Evolutionary conservation across 2,329 filamentous ascomycete species (phyloP), one percentile per base, ranked within the genome.

Genomic region (Apiospora saccharicola): DNA sequence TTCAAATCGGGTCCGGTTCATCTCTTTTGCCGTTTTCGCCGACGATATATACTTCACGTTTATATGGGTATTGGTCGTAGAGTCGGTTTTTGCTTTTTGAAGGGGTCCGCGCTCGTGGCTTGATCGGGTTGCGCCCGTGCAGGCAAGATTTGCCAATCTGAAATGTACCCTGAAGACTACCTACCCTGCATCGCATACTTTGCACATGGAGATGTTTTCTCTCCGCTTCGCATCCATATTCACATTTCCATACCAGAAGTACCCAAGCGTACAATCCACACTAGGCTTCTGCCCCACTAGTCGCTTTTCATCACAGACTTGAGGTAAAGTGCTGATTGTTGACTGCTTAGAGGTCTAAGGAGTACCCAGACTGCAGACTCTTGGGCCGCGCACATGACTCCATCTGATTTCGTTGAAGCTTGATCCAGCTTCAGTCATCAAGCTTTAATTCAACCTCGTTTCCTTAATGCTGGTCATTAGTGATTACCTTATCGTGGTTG

Each of bases 1-100:
- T 51, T 51, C 49, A 51, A 51, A 51, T 51, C 49, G 49, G 49
- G 49, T 51, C 49, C n/a, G 49, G 49, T 24, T 51, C 49, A 51
- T 4, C 10, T 14, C 49, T 51, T 51, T 51, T 51, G 49, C 49
- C n/a, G 10, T 51, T 26, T 26, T n/a, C 22, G 6, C 22, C 19
- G 24, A 22, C 47, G 44, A 46, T 19, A 46, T 46, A 46, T 6
- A 19, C 13, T 46, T 13, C 7, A 10, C 8, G 16, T 7, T 16
- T 6, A 6, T n/a, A n/a, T n/a, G n/a, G n/a, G n/a, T n/a, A n/a
- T n/a, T n/a, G n/a, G n/a, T n/a, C 16, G 44, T 6, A 47, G 16
- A 22, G 19, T 47, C 22, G 46, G 22, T 49, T 49, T 16, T 49
- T 49, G 19, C 46, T 49, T 49, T 49, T 49, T 47, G 46, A 37